Conservation (phyloP, 352 stramenopile genomes). For the Globisporangium spinosum region DNA sequence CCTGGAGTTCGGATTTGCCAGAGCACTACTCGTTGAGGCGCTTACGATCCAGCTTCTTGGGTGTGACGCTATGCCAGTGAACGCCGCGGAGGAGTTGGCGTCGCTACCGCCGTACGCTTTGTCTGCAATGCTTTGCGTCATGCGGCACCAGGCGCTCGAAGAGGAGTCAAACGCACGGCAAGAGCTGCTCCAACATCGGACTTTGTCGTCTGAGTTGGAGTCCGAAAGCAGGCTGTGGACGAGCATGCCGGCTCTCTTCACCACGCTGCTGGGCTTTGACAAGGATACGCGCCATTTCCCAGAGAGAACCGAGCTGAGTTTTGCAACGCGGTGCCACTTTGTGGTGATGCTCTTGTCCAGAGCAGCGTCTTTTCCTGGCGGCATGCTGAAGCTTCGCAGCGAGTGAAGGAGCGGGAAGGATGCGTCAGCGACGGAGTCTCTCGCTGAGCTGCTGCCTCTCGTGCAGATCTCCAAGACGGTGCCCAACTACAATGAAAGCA, state of each 20-base stretch:
- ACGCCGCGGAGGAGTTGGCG: slow-evolving; percentile 32
- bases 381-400: background rate
- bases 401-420: slow-evolving; percentile 9
- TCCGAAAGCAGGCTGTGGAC: slow-evolving; percentile 32
- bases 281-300: background rate
- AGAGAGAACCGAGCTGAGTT: slow-evolving; percentile 2
- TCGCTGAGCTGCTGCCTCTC: slow-evolving; percentile 9
- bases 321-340: slow-evolving; percentile 34
- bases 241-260: slow-evolving; percentile 37
- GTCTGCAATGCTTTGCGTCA: slow-evolving; percentile 29
- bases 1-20: slow-evolving; percentile 41
- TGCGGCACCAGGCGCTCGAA: slow-evolving; percentile 29
- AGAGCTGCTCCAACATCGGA: background rate
- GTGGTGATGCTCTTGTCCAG: slow-evolving; percentile 42
- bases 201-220: slow-evolving; percentile 8
- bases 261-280: slow-evolving; percentile 27
- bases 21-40: slow-evolving; percentile 37
- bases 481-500: background rate
- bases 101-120: slow-evolving; percentile 43
- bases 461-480: slow-evolving; percentile 16
- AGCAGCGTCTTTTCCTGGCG: slow-evolving; percentile 43
- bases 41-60: slow-evolving; percentile 44
- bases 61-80: slow-evolving; percentile 14
- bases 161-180: slow-evolving; percentile 20
- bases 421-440: background rate